Percentiles rank a stretch among this genome's conserved stretches.
phyloP scores from a whole-genome alignment of 176 grass and related monocot species.

The Juncus effusus region DNA sequence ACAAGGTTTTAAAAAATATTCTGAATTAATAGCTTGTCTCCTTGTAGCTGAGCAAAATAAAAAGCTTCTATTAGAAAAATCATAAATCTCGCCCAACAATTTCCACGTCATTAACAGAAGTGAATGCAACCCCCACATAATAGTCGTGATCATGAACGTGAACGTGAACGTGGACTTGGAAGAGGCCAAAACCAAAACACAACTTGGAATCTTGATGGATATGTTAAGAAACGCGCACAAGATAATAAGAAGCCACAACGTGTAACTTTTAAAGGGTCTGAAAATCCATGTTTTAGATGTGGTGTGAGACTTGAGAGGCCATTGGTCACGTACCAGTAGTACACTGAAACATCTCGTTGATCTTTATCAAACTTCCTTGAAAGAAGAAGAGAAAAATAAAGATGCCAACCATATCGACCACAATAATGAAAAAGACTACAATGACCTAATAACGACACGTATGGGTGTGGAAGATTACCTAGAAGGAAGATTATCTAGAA shows the following conservation, averaged over 20 bases:
- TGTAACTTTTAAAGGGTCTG: not conserved
- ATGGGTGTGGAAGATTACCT: no score
- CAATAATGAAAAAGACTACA: no score
- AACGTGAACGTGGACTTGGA: not conserved
- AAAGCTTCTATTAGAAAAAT: not conserved
- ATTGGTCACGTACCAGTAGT: constrained; percentile 9
- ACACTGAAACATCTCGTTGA: constrained; percentile 1
- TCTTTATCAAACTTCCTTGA: no score
- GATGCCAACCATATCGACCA: no score
- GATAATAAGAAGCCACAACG: not conserved
- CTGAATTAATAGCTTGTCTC: constrained; percentile 4
- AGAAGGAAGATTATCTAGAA: no score
- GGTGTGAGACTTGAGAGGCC: not conserved
- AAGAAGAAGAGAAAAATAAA: no score
- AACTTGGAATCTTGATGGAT: not conserved
- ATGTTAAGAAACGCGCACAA: not conserved
- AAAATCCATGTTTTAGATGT: not conserved
- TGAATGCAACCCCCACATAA: constrained; percentile 1
- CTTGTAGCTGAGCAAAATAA: constrained; percentile 17
- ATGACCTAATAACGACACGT: no score
- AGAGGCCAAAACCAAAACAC: not conserved
- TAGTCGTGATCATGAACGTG: not conserved
- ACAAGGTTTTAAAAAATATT: constrained; percentile 28
- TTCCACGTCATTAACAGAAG: constrained; percentile 4
- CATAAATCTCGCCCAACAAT: not conserved